Conservation (phyloP, 1,284 basidiomycete genomes). For the Pisolithus thermaeus region DNA sequence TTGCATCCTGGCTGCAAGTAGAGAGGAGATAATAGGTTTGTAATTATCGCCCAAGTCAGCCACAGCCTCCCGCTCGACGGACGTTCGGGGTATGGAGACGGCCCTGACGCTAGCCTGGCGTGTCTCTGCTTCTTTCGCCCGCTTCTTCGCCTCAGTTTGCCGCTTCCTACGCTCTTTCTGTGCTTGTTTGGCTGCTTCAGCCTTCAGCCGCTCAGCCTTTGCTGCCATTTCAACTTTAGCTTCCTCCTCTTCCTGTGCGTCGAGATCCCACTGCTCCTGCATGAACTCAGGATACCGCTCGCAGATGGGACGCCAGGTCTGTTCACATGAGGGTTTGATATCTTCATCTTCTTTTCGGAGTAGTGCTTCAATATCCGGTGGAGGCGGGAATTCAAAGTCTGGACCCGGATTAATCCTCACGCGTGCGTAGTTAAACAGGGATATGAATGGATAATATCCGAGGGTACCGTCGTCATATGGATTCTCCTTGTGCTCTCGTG, state of each 20-base stretch:
- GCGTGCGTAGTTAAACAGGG: constrained; percentile 86
- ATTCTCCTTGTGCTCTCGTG: constrained; percentile 74
- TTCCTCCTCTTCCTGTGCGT: constrained; percentile 62
- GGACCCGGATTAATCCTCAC: constrained; percentile 87
- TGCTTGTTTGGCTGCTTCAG: constrained; percentile 43
- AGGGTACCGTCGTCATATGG: constrained; percentile 91
- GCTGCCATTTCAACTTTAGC: constrained; percentile 38
- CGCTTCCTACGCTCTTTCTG: constrained; percentile 46
- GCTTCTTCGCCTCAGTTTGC: constrained; percentile 48
- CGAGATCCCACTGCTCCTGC: constrained; percentile 69
- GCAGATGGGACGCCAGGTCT: constrained; percentile 69
- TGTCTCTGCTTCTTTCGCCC: constrained; percentile 33
- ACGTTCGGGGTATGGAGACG: constrained; percentile 25
- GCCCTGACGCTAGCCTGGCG: constrained; percentile 20
- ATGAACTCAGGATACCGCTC: constrained; percentile 79
- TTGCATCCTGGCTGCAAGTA: constrained; percentile 15
- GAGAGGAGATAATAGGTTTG: constrained; percentile 17
- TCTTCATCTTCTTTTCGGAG: constrained; percentile 35
- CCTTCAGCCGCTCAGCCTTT: constrained; percentile 36
- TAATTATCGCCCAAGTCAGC: constrained; percentile 21
- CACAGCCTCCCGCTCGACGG: constrained; percentile 15
- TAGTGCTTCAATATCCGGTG: constrained; percentile 61
- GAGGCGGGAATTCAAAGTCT: constrained; percentile 75
- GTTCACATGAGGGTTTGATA: constrained; percentile 29
- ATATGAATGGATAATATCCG: constrained; percentile 95